Evolutionary conservation across 352 stramenopile genomes (phyloP), one percentile per base, ranked within the genome.

Genomic region (Aphanomyces euteiches): DNA sequence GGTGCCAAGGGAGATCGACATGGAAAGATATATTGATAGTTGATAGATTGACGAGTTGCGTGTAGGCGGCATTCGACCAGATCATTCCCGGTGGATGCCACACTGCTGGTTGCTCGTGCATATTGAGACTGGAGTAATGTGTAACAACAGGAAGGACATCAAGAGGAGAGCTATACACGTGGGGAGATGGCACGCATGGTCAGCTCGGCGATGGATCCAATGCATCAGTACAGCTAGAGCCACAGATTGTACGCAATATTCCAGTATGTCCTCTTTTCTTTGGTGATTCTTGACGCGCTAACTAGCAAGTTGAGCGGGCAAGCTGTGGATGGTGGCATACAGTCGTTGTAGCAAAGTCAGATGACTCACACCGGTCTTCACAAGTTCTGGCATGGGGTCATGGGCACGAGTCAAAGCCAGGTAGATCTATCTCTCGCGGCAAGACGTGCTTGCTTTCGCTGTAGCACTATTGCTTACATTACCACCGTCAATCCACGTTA

Each of bases 241-340:
- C 15, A 47, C 50, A 38, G 45, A 64, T 3, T 4, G n/a, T 17
- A 36, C 45, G n/a, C 10, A 74, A 4, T n/a, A 43, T n/a, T 53
- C 19, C n/a, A 64, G 68, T 41, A 69, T 6, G 79, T 75, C 47
- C n/a, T 43, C 53, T 37, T 63, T 53, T 1, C 45, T 53, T 15
- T n/a, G n/a, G 13, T 53, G 13, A 19, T 53, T 15, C 45, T 53
- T 43, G 5, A 43, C n/a, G 58, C 7, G 28, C 28, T 39, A 28
- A 36, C 47, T 43, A 82, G 82, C 73, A 37, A 67, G 69, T 69
- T 7, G 77, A 72, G 39, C 56, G 82, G 4, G 79, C 88, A 17
- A 80, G 75, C n/a, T 95, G 85, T 50, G 87, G 87, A 0, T 95
- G 87, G 87, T 87, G 77, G 71, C 78, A 80, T 65, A 90, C 85